A percentile compares a stretch with the other conserved stretches of the same genome.
Conservation (phyloP, 257 asterid species). For the Rehmannia glutinosa region DNA sequence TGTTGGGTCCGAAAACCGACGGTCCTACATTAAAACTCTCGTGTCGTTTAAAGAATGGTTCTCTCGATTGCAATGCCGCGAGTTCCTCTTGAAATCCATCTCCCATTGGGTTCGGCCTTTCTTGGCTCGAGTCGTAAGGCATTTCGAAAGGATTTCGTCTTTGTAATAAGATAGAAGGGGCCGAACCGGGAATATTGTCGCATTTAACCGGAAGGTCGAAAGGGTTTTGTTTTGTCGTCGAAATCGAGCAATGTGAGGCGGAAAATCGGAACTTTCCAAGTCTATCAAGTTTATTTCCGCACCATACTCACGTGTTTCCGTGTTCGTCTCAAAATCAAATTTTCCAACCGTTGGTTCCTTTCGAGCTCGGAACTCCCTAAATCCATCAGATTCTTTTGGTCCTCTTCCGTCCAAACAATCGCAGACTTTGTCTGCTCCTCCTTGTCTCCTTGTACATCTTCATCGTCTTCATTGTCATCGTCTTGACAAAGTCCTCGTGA, state of each 20-base stretch:
- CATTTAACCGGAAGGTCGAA: slow-evolving; percentile 49
- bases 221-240: slow-evolving; percentile 62
- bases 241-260: slow-evolving; percentile 47
- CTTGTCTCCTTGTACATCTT: slow-evolving; percentile 33
- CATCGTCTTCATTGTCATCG: slow-evolving; percentile 38
- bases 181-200: slow-evolving; percentile 49
- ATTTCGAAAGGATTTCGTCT: slow-evolving; percentile 49
- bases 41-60: slow-evolving; percentile 53
- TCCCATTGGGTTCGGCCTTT: slow-evolving; percentile 39
- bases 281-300: slow-evolving; percentile 72
- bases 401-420: slow-evolving; percentile 64
- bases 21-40: slow-evolving; percentile 62
- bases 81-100: slow-evolving; percentile 56
- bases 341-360: slow-evolving; percentile 55
- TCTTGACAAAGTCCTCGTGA: slow-evolving; percentile 30
- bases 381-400: slow-evolving; percentile 54
- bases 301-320: slow-evolving; percentile 40
- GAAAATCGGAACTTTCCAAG: slow-evolving; percentile 59
- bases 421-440: slow-evolving; percentile 32
- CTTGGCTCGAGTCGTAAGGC: slow-evolving; percentile 31
- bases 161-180: slow-evolving; percentile 47
- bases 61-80: too few relatives aligned
- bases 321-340: slow-evolving; percentile 40
- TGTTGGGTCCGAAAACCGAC: slow-evolving; percentile 45
- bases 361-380: slow-evolving; percentile 52